Evolutionary conservation across 208 protist species (phyloP).

Genomic region (Trypanosoma congolense): DNA sequence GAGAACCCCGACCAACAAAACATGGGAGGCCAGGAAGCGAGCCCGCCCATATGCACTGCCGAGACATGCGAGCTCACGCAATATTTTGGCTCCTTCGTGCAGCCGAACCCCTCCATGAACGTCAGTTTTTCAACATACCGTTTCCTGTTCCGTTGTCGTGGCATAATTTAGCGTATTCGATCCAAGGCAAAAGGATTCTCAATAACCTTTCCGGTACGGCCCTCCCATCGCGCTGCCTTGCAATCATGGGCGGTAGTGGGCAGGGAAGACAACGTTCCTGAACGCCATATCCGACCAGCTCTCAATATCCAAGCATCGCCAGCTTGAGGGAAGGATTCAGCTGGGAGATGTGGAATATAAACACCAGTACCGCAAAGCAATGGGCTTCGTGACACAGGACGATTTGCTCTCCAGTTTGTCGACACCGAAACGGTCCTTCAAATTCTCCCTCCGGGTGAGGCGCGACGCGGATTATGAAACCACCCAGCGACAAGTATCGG

Average conservation of each 20-base stretch:
- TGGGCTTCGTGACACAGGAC: slow-evolving; percentile 81
- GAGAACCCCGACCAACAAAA: background rate
- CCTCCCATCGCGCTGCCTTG: slow-evolving; percentile 64
- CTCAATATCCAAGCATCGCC: slow-evolving; percentile 24
- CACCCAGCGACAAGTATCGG: slow-evolving; percentile 48
- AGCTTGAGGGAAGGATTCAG: slow-evolving; percentile 48
- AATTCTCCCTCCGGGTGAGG: slow-evolving; percentile 74
- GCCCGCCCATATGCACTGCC: too few relatives aligned
- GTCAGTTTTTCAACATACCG: slow-evolving; percentile 13
- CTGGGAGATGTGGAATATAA: slow-evolving; percentile 61
- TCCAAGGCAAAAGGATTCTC: slow-evolving; percentile 45
- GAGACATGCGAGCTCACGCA: background rate
- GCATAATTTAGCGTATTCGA: slow-evolving; percentile 65
- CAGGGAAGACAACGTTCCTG: slow-evolving; percentile 87
- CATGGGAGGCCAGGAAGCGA: background rate
- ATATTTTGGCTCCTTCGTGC: slow-evolving; percentile 32
- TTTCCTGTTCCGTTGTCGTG: slow-evolving; percentile 69
- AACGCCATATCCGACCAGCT: slow-evolving; percentile 77
- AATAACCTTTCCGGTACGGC: slow-evolving; percentile 63
- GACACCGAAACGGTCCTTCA: slow-evolving; percentile 64
- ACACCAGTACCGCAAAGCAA: slow-evolving; percentile 47
- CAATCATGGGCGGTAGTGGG: slow-evolving; percentile 80
- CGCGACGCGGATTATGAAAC: slow-evolving; percentile 35
- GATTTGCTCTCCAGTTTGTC: slow-evolving; percentile 65
- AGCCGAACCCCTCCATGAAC: slow-evolving; percentile 39